Evolutionary conservation across 768 basidiomycete genomes (phyloP), one percentile per base, ranked within the genome.

Genomic region (Strobilomyces echinocephalus): DNA sequence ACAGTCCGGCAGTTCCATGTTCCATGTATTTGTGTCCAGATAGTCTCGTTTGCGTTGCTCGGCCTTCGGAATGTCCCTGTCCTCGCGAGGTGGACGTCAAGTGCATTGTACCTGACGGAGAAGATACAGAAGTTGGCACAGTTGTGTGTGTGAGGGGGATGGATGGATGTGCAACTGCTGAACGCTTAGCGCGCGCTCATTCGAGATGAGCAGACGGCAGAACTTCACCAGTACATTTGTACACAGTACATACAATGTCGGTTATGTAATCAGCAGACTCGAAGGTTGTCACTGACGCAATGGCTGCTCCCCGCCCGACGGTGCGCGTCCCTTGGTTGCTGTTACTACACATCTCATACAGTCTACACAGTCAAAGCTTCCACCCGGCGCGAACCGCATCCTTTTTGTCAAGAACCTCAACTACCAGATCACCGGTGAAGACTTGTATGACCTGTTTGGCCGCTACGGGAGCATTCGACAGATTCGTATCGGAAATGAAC

Each of bases 401-500:
- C 80, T 95, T 40, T 95, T 93, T 63, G 90, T 94, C 26, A 95
- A 95, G 72, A 95, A 95, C 66, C 73, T 95, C 50, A 92, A 89
- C 71, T 95, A 94, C 73, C 85, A 85, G 70, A 93, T 93, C 60
- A 92, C 85, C 31, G 94, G 94, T 49, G 89, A 93, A 56, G 94
- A 97, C 71, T 71, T 97, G 61, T 97, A 97, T 70, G 95, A 98
- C 74, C 77, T 98, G 58, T 98, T 99, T 63, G 95, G 94, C 51
- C 90, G 93, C 58, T 99, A 98, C 74, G 95, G 95, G 44, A 90
- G 90, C 63, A 90, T 99, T 61, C 85, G 95, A 46, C 95, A 99
- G 72, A 86, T 99, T 58, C 83, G 95, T 57, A 84, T 97, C 59
- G 95, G 95, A 45, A 95, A 85, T 58, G 90, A 93, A 65, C 76